These are phyloP conservation scores for Podaxis sp. DNA, from an alignment of 768 basidiomycete genomes.

Conservation along the genomic window DNA sequence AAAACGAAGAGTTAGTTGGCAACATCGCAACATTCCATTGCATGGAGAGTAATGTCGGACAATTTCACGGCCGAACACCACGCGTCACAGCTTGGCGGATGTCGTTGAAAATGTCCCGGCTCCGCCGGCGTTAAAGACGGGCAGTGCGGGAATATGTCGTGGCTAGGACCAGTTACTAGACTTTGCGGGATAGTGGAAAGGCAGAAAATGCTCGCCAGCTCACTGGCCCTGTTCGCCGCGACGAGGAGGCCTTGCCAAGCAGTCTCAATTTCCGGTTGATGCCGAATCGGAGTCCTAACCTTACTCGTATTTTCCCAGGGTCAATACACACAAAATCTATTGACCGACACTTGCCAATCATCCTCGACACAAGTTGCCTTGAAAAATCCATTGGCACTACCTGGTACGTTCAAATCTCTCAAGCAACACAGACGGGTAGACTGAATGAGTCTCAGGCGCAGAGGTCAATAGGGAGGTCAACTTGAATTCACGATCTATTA, in stretches of 20 bases:
- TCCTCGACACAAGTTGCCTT: constrained; percentile 61
- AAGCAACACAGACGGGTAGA: not conserved
- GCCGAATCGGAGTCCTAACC: constrained; percentile 31
- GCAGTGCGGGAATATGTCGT: not conserved
- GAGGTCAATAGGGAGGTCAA: constrained; percentile 96
- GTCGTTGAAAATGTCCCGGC: not conserved
- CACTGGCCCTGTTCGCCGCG: constrained; percentile 5
- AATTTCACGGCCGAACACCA: constrained; percentile 10
- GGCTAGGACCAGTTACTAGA: not conserved
- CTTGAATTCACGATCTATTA: constrained; percentile 30
- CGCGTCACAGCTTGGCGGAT: constrained; percentile 14
- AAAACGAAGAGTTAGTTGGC: constrained; percentile 50
- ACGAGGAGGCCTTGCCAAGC: not conserved
- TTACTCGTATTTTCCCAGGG: constrained; percentile 33
- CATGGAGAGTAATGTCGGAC: constrained; percentile 27
- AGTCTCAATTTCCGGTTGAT: constrained; percentile 18
- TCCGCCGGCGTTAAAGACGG: not conserved
- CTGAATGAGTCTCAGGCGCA: constrained; percentile 30
- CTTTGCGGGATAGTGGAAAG: not conserved
- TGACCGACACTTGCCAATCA: constrained; percentile 20
- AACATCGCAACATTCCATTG: constrained; percentile 86
- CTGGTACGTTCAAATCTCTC: constrained; percentile 44
- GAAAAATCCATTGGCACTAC: constrained; percentile 93
- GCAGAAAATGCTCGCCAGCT: constrained; percentile 9
- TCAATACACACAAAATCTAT: constrained; percentile 36